A percentile compares a stretch with the other conserved stretches of the same genome.
phyloP scores from a whole-genome alignment of 2,329 filamentous ascomycete genomes.

The Aspergillus sp. region DNA sequence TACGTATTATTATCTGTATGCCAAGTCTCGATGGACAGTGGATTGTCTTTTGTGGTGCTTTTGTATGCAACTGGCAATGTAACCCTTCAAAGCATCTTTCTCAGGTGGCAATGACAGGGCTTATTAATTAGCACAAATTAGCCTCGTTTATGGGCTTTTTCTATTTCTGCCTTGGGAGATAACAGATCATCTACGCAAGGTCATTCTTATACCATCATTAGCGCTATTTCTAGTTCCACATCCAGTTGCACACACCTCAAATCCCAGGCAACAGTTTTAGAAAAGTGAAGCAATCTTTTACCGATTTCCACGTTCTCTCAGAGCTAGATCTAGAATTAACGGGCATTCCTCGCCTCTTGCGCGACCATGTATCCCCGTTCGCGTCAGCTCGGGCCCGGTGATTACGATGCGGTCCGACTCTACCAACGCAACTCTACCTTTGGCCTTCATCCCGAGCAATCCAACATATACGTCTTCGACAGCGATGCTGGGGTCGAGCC shows the following conservation, averaged over 20 bases:
- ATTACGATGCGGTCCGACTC: background rate
- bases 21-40: background rate
- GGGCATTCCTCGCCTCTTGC: background rate
- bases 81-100: background rate
- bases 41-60: background rate
- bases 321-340: background rate
- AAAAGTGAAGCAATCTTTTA: background rate
- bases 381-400: background rate
- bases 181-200: background rate
- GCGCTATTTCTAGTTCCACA: background rate
- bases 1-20: background rate
- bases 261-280: background rate
- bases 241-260: background rate
- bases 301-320: background rate
- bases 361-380: background rate
- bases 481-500: background rate
- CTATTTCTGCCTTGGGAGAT: background rate
- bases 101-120: background rate
- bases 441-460: background rate
- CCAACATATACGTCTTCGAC: constrained; percentile 9
- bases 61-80: background rate
- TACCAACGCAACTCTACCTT: constrained; percentile 2
- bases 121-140: background rate
- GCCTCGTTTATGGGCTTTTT: background rate
- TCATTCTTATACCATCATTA: background rate